These are phyloP conservation scores for Pholiota conissans DNA, from an alignment of 768 basidiomycete species.

Conservation along the genomic window DNA sequence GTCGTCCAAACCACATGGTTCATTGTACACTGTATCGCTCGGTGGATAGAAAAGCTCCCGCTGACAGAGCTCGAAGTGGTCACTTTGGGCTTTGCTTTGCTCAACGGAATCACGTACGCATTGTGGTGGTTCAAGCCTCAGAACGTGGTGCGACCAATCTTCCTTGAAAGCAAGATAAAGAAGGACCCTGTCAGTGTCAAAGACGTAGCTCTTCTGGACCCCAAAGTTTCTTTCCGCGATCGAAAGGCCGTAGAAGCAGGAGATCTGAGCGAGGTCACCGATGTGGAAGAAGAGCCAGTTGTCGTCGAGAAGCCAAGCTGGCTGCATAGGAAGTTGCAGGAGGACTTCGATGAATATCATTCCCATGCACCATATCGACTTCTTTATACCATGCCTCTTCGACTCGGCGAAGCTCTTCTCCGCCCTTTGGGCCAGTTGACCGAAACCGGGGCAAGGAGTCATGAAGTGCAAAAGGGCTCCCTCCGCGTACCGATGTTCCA, in stretches of 20 bases:
- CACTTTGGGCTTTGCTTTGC: conserved; percentile 32
- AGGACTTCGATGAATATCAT: not conserved
- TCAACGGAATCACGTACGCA: conserved; percentile 28
- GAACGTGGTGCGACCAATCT: conserved; percentile 17
- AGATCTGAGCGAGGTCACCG: not conserved
- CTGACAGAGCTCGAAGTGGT: conserved; percentile 33
- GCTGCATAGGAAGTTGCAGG: not conserved
- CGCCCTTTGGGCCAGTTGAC: not conserved
- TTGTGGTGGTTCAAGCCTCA: conserved; percentile 40
- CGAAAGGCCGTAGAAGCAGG: not conserved
- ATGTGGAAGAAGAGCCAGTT: not conserved
- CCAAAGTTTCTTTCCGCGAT: not conserved
- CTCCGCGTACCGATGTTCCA: not conserved
- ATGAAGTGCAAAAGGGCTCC: not conserved
- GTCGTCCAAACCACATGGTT: conserved; percentile 35
- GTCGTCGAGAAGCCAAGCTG: not conserved
- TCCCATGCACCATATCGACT: not conserved
- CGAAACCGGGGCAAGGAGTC: not conserved
- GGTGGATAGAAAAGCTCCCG: conserved; percentile 21
- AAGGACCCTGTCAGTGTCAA: no score
- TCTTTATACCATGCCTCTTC: not conserved
- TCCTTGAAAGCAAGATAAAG: not conserved
- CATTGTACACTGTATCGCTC: conserved; percentile 24
- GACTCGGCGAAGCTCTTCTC: not conserved
- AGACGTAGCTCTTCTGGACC: not conserved